Evolutionary conservation across 1,139 yeast species (phyloP).

Genomic region (Geotrichum candidum): DNA sequence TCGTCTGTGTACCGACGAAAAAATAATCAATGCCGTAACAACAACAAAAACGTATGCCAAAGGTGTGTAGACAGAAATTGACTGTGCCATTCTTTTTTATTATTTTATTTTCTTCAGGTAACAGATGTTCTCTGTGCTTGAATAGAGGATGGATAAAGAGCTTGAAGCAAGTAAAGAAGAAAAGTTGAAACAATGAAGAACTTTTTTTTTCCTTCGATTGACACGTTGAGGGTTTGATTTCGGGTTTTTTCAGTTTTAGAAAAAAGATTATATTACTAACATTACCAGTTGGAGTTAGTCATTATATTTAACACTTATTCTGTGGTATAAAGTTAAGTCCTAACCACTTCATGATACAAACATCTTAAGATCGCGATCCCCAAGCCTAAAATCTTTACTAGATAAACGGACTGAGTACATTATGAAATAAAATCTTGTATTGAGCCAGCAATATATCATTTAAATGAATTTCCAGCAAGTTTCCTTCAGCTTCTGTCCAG

Average conservation of each 20-base stretch:
- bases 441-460: too few species aligned
- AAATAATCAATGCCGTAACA: constrained; percentile 63
- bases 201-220: neutral
- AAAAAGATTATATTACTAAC: neutral
- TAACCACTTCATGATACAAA: too few species aligned
- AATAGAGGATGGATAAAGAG: neutral
- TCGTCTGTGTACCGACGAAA: constrained; percentile 65
- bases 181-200: neutral
- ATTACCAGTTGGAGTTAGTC: neutral
- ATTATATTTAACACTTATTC: neutral
- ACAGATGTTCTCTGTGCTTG: neutral
- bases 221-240: neutral
- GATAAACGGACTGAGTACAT: too few species aligned
- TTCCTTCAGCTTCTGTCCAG: too few species aligned
- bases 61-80: constrained; percentile 80
- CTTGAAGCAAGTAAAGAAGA: neutral
- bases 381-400: too few species aligned
- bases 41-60: constrained; percentile 69
- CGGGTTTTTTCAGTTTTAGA: neutral
- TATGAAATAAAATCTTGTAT: too few species aligned
- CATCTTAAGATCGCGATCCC: too few species aligned
- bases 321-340: too few species aligned
- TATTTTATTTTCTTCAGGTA: neutral
- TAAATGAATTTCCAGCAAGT: too few species aligned
- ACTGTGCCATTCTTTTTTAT: constrained; percentile 28